These are phyloP conservation scores for Russula lepida DNA, from an alignment of 768 basidiomycete genomes.

Conservation along the genomic window DNA sequence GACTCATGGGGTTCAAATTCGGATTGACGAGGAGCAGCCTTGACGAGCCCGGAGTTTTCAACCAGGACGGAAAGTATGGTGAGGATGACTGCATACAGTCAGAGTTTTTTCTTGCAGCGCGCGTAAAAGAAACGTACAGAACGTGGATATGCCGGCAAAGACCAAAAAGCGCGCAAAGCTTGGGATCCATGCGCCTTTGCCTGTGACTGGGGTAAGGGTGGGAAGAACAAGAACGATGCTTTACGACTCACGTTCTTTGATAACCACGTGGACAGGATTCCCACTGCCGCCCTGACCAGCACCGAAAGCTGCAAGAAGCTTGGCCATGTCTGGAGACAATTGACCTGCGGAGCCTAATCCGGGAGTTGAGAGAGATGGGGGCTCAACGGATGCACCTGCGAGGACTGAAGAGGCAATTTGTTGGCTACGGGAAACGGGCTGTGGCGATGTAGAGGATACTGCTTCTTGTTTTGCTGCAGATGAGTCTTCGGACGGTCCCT, in stretches of 20 bases:
- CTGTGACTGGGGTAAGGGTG: constrained; percentile 30
- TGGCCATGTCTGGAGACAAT: constrained; percentile 31
- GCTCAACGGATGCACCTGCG: constrained; percentile 9
- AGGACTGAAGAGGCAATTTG: constrained; percentile 37
- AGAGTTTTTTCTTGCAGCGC: background rate
- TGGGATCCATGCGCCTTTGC: constrained; percentile 59
- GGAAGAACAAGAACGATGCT: background rate
- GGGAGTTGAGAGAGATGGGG: background rate
- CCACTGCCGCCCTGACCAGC: constrained; percentile 36
- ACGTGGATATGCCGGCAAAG: constrained; percentile 46
- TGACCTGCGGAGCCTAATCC: constrained; percentile 8
- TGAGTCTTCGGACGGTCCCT: constrained; percentile 5
- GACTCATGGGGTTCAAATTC: constrained; percentile 80
- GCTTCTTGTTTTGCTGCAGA: constrained; percentile 1
- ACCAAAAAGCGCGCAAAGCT: constrained; percentile 56
- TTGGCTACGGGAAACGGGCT: constrained; percentile 31
- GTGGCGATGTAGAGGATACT: background rate
- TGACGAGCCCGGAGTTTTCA: constrained; percentile 90
- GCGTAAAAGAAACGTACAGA: constrained; percentile 43
- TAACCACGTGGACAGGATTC: constrained; percentile 71
- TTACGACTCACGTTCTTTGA: constrained; percentile 63
- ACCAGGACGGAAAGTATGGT: constrained; percentile 83
- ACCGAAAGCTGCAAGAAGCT: constrained; percentile 36
- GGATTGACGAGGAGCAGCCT: constrained; percentile 70
- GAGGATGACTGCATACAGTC: constrained; percentile 50